phyloP scores from a whole-genome alignment of 1,284 basidiomycete species.

The Puccinia triticina region DNA sequence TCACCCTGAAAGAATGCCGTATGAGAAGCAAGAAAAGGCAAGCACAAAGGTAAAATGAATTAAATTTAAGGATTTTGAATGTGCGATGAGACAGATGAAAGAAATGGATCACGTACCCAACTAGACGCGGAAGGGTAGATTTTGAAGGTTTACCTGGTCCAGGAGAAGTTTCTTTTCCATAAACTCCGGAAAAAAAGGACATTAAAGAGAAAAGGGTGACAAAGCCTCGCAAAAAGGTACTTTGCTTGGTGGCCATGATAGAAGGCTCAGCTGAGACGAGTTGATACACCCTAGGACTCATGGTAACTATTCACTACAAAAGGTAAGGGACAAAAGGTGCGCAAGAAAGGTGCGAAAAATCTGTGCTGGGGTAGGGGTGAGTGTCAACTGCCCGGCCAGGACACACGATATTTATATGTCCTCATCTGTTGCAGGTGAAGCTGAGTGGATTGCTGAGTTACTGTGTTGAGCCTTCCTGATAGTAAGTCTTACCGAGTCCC shows the following conservation, averaged over 20 bases:
- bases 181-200: neutral
- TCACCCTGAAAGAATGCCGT: neutral
- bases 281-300: neutral
- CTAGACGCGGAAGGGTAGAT: neutral
- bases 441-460: no score
- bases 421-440: no score
- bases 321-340: neutral
- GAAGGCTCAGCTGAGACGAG: neutral
- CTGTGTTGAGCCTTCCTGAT: no score
- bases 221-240: conserved; percentile 22
- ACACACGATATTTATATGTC: no score
- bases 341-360: neutral
- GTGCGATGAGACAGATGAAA: neutral
- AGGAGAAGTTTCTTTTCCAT: neutral
- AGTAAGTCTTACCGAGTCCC: no score
- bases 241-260: conserved; percentile 17
- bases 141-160: neutral
- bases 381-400: no score
- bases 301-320: neutral
- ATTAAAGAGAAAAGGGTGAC: neutral
- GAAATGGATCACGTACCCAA: neutral
- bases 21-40: neutral
- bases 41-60: no score
- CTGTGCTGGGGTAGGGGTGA: neutral
- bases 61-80: neutral